These are phyloP conservation scores for Cladophialophora immunda DNA, from an alignment of 2,329 filamentous ascomycete genomes.

Conservation along the genomic window DNA sequence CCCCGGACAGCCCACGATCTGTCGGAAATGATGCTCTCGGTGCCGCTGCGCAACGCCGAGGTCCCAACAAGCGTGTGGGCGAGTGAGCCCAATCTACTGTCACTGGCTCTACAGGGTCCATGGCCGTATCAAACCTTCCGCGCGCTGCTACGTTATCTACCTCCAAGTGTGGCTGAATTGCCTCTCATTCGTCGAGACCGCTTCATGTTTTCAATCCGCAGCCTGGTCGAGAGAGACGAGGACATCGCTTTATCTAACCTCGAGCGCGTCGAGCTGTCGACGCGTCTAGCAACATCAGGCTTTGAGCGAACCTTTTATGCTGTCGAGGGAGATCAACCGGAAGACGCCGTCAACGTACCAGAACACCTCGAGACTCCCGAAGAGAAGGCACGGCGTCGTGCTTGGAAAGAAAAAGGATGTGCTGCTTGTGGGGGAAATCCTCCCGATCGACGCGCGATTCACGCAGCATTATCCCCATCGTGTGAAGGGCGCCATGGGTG, in stretches of 20 bases:
- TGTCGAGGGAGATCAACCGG: constrained; percentile 17
- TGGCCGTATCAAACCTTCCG: constrained; percentile 16
- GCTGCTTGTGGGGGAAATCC: constrained; percentile 20
- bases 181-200: constrained; percentile 17
- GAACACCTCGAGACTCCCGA: constrained; percentile 22
- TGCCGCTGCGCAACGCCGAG: constrained; percentile 16
- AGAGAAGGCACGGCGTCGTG: constrained; percentile 16
- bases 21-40: constrained; percentile 12
- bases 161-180: constrained; percentile 4
- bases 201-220: constrained; percentile 16
- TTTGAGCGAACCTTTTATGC: constrained; percentile 20
- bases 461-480: constrained; percentile 11
- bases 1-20: neutral
- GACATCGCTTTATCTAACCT: neutral
- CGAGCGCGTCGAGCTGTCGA: constrained; percentile 10
- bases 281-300: constrained; percentile 8
- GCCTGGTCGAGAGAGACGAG: constrained; percentile 14
- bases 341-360: constrained; percentile 22
- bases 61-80: constrained; percentile 9
- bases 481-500: constrained; percentile 23
- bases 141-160: constrained; percentile 2
- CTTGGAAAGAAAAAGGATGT: constrained; percentile 23
- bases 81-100: constrained; percentile 2
- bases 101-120: constrained; percentile 14
- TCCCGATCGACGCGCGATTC: constrained; percentile 5